Percentiles rank a stretch among this genome's conserved stretches.
Conservation (phyloP, 139 green algal species). For the Astrephomene gubernaculifera region DNA sequence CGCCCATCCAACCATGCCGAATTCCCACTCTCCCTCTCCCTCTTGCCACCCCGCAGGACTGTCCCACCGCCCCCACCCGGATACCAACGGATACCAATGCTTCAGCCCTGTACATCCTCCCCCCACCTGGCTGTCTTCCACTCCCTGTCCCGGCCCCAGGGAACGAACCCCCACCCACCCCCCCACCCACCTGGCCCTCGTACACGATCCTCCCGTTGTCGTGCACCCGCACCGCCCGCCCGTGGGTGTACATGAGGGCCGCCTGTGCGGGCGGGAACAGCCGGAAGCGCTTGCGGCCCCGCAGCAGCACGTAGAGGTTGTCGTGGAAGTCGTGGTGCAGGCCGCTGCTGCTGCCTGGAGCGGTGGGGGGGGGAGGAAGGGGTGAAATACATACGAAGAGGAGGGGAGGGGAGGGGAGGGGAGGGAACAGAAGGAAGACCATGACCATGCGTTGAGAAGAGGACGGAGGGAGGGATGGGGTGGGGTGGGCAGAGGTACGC, state of each 20-base stretch:
- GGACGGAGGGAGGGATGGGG: too few relatives aligned
- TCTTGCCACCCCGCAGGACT: too few relatives aligned
- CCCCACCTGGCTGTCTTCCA: too few relatives aligned
- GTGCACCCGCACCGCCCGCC: slow-evolving; percentile 63
- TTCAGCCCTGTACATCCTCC: too few relatives aligned
- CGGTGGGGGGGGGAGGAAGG: neutral
- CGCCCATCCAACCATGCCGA: too few relatives aligned
- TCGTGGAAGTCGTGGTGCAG: slow-evolving; percentile 95
- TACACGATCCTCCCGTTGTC: slow-evolving; percentile 92
- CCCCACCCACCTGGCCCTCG: slow-evolving; percentile 60
- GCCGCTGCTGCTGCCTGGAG: slow-evolving; percentile 75
- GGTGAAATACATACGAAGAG: neutral
- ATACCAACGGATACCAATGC: too few relatives aligned
- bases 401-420: too few relatives aligned
- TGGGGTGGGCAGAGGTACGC: too few relatives aligned
- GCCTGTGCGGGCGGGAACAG: slow-evolving; percentile 76
- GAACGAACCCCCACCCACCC: neutral
- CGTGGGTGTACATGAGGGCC: slow-evolving; percentile 79
- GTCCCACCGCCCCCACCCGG: too few relatives aligned
- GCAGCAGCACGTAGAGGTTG: slow-evolving; percentile 91
- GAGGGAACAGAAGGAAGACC: neutral
- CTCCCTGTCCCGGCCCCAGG: too few relatives aligned
- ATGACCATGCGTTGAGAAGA: too few relatives aligned
- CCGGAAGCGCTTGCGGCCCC: slow-evolving; percentile 85
- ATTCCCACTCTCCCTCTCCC: too few relatives aligned